Evolutionary conservation across 2,329 filamentous ascomycete species (phyloP).

Genomic region (Penicillium concentricum): DNA sequence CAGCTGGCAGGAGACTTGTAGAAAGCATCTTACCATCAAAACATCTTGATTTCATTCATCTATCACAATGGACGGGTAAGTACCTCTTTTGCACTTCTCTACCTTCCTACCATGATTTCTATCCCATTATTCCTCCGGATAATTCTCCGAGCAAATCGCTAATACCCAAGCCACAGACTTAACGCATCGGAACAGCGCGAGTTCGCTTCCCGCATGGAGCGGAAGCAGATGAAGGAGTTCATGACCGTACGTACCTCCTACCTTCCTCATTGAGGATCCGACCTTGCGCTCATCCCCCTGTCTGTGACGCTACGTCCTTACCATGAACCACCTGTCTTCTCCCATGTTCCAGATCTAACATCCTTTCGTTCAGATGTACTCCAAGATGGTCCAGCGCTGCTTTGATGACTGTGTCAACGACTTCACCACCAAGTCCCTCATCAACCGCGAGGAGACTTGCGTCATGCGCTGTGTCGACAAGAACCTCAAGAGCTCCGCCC

Average conservation of each 20-base stretch:
- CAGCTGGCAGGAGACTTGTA: constrained; percentile 1
- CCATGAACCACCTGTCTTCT: neutral
- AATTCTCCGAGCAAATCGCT: constrained; percentile 8
- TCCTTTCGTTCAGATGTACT: constrained; percentile 58
- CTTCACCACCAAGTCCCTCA: constrained; percentile 95
- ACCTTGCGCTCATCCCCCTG: neutral
- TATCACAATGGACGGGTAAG: constrained; percentile 40
- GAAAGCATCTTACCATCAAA: constrained; percentile 8
- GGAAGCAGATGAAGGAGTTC: constrained; percentile 98
- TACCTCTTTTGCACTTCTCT: neutral
- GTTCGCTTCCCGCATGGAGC: constrained; percentile 91
- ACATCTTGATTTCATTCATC: neutral
- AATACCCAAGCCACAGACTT: constrained; percentile 53
- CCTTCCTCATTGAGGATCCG: neutral
- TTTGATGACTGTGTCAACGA: constrained; percentile 97
- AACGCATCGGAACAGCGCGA: constrained; percentile 81
- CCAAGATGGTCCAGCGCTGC: constrained; percentile 63
- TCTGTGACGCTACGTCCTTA: neutral
- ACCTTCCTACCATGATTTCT: neutral
- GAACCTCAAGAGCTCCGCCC: constrained; percentile 86
- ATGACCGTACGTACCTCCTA: constrained; percentile 71
- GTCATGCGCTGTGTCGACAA: constrained; percentile 95
- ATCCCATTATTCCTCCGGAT: neutral
- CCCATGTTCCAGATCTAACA: constrained; percentile 6
- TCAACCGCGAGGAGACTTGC: constrained; percentile 84